These are phyloP conservation scores for Flaveria ramosissima DNA, from an alignment of 129 eudicot species.

Conservation along the genomic window DNA sequence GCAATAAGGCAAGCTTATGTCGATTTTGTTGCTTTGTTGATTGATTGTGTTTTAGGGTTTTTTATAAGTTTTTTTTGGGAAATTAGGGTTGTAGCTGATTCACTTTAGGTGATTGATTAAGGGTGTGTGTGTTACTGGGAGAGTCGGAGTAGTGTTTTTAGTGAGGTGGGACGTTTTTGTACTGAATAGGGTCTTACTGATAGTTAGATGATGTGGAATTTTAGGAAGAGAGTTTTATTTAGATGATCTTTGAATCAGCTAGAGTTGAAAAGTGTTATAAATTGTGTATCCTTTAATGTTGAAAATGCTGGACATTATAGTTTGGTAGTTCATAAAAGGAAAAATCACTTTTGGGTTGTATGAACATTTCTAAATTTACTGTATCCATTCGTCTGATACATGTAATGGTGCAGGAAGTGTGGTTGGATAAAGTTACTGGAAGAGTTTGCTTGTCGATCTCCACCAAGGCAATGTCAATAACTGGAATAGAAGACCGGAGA, in stretches of 20 bases:
- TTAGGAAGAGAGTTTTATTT: not conserved
- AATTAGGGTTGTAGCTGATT: not conserved
- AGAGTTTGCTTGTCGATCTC: slow-evolving; percentile 78
- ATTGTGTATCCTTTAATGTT: slow-evolving; percentile 1
- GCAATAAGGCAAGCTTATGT: slow-evolving; percentile 53
- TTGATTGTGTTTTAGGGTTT: not conserved
- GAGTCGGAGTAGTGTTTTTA: not conserved
- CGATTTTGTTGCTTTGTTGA: not conserved
- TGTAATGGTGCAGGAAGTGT: slow-evolving; percentile 61
- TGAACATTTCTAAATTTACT: not conserved
- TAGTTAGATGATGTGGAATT: not conserved
- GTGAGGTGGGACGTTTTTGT: not conserved
- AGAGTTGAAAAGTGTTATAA: not conserved
- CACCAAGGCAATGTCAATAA: slow-evolving; percentile 65
- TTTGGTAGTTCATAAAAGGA: slow-evolving; percentile 16
- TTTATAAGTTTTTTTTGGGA: slow-evolving; percentile 24
- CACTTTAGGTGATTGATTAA: not conserved
- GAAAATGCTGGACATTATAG: not conserved
- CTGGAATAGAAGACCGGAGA: slow-evolving; percentile 91
- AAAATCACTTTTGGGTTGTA: not conserved
- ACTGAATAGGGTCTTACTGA: not conserved
- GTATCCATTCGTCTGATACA: not conserved
- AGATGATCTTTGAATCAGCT: not conserved
- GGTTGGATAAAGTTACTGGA: slow-evolving; percentile 86
- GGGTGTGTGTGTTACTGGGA: not conserved